A percentile compares a stretch with the other conserved stretches of the same genome.
Conservation (phyloP, 176 grass and related monocot species). For the Phoenix dactylifera region DNA sequence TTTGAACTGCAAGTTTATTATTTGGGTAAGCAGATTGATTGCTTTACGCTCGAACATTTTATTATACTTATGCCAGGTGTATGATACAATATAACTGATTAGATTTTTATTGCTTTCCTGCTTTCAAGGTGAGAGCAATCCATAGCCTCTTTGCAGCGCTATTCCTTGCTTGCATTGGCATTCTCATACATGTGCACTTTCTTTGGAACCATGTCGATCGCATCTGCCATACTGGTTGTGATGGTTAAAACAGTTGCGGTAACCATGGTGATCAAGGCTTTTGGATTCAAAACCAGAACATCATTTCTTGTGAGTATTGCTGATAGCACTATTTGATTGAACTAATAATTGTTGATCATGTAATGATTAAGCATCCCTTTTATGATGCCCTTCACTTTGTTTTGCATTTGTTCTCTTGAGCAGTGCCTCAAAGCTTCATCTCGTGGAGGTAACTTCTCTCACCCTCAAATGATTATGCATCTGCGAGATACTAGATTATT, state of each 20-base stretch:
- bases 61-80: too few species aligned
- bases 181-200: conserved; percentile 95
- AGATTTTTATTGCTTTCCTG: conserved; percentile 11
- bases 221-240: conserved; percentile 92
- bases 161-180: conserved; percentile 97
- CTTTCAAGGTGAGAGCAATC: conserved; percentile 74
- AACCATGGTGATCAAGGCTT: conserved; percentile 75
- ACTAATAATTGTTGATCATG: conserved; percentile 1
- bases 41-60: too few species aligned
- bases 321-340: neutral
- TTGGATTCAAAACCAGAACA: conserved; percentile 84
- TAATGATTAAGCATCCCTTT: neutral
- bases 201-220: conserved; percentile 91
- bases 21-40: too few species aligned
- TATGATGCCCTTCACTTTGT: neutral
- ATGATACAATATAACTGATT: neutral
- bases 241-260: conserved; percentile 74
- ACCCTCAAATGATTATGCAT: too few species aligned
- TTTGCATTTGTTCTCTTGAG: conserved; percentile 94
- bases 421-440: conserved; percentile 89
- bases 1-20: too few species aligned
- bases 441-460: conserved; percentile 61
- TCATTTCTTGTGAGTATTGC: conserved; percentile 75
- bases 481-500: too few species aligned
- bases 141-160: conserved; percentile 94